Evolutionary conservation across 495 filamentous ascomycete species (phyloP).

Genomic region (Aspergillus cristatus): DNA sequence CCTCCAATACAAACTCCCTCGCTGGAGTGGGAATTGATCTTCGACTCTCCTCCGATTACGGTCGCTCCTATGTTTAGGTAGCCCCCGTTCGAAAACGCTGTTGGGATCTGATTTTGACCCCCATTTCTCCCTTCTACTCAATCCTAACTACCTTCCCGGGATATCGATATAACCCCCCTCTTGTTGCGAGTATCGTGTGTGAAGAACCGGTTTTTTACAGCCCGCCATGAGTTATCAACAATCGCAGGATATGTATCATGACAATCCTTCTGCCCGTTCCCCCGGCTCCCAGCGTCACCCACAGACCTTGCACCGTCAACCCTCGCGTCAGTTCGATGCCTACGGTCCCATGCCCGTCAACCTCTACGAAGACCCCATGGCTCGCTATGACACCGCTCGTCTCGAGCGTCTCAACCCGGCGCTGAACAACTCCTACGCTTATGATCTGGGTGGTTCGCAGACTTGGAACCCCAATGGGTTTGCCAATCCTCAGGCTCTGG

Average conservation of each 20-base stretch:
- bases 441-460: constrained; percentile 54
- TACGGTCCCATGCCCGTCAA: constrained; percentile 53
- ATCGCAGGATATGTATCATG: constrained; percentile 54
- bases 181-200: constrained; percentile 8
- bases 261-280: constrained; percentile 48
- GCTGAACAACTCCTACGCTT: constrained; percentile 44
- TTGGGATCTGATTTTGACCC: constrained; percentile 22
- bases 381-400: constrained; percentile 49
- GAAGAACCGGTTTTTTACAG: constrained; percentile 25
- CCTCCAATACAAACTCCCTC: too few relatives aligned
- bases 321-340: constrained; percentile 60
- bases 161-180: too few relatives aligned
- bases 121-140: too few relatives aligned
- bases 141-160: too few relatives aligned
- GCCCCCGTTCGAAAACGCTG: constrained; percentile 10
- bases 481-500: constrained; percentile 41
- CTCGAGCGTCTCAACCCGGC: constrained; percentile 52
- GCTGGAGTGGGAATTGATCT: constrained; percentile 6
- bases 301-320: constrained; percentile 56
- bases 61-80: constrained; percentile 31
- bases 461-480: constrained; percentile 57
- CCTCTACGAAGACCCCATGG: constrained; percentile 56
- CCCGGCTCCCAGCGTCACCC: constrained; percentile 54
- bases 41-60: constrained; percentile 9
- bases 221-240: constrained; percentile 48